Evolutionary conservation across 352 stramenopile species (phyloP).

Genomic region (Plasmopara halstedii): DNA sequence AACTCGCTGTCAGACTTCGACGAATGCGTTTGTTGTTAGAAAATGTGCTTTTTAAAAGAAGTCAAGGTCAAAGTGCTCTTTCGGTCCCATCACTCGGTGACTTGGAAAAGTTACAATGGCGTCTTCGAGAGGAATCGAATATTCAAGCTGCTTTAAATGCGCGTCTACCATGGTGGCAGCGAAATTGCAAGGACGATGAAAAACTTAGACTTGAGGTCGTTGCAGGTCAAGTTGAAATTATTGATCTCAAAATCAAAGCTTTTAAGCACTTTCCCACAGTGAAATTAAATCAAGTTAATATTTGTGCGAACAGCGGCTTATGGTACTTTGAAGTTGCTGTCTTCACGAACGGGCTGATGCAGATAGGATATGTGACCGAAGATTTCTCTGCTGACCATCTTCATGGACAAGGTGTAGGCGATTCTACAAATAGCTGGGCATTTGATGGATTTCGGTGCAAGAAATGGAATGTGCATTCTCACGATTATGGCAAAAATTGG

Average conservation of each 20-base stretch:
- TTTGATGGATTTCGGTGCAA: constrained; percentile 88
- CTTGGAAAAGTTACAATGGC: constrained; percentile 30
- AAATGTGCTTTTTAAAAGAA: constrained; percentile 6
- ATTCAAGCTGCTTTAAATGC: not conserved
- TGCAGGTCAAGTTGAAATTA: constrained; percentile 62
- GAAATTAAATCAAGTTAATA: constrained; percentile 31
- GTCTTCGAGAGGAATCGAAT: constrained; percentile 17
- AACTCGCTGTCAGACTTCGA: constrained; percentile 27
- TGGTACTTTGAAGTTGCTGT: constrained; percentile 90
- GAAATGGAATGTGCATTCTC: constrained; percentile 82
- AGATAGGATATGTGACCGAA: constrained; percentile 90
- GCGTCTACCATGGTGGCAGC: constrained; percentile 20
- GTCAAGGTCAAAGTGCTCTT: not conserved
- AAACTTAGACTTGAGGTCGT: constrained; percentile 37
- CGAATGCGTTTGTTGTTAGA: constrained; percentile 20
- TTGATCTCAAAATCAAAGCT: constrained; percentile 42
- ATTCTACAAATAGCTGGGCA: constrained; percentile 86
- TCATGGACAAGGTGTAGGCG: constrained; percentile 86
- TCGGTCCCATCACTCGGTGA: constrained; percentile 11
- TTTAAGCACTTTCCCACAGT: constrained; percentile 80
- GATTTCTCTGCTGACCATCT: constrained; percentile 77
- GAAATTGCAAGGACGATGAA: constrained; percentile 1
- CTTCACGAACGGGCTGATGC: constrained; percentile 86
- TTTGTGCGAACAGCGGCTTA: constrained; percentile 49
- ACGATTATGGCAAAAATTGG: constrained; percentile 84